Evolutionary conservation across 169 alveolate species (phyloP), one percentile per base, ranked within the genome.

Genomic region (Eimeria tenella): DNA sequence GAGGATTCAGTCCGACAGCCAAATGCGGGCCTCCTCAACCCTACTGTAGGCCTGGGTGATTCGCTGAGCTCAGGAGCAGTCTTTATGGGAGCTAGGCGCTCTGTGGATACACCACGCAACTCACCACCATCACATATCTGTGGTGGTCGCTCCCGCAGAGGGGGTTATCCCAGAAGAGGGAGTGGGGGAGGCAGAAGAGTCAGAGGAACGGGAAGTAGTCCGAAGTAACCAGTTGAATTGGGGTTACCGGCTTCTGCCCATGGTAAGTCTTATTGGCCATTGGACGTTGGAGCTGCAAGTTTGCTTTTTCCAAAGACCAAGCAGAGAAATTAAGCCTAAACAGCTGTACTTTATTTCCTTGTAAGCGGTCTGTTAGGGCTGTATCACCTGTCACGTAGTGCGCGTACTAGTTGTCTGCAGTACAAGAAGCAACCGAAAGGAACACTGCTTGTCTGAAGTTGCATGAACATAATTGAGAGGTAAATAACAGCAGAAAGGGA

Each of bases 151-250:
- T 17, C 81, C 31, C 79, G 92, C 13, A 62, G 81, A 49, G 79
- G 63, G 79, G 7, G 9, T 23, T 84, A 23, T 17, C 31, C 81
- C 65, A n/a, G n/a, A 23, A 56, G 90, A 23, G 77, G 92, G 52
- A 25, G 70, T n/a, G 68, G 92, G 63, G 79, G 81, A 13, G 92
- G 81, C 25, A 79, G 92, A 13, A 84, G 92, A 23, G 89, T 73
- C 89, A 56, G 89, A 52, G 77, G 75, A 62, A 25, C 77, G 50
- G 90, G 77, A 56, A 83, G 75, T 52, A 60, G 79, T n/a, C 15
- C 90, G 3, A 58, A 60, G 70, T 83, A 83, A 60, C 75, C 77
- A 17, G 25, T 13, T 1, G 9, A 23, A 42, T 49, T 42, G 31
- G 58, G 83, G 83, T 58, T 31, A 52, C 52, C 7, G 21, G 15